These are phyloP conservation scores for Akebia trifoliata DNA, from an alignment of 164 flowering plant species.

Conservation along the genomic window DNA sequence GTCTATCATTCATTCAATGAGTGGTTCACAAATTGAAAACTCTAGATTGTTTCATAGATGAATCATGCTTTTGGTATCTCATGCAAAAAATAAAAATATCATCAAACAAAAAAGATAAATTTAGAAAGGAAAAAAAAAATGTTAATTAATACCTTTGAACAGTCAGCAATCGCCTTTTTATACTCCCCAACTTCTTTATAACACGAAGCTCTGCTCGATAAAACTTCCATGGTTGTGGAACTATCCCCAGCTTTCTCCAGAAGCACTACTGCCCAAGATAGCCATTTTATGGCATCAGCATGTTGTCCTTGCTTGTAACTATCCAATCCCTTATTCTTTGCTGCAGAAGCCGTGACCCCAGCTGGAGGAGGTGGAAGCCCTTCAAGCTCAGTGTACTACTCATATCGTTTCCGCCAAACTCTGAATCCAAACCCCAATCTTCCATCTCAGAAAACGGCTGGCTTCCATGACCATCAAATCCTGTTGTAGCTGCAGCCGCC, in stretches of 20 bases:
- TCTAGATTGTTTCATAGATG: not conserved
- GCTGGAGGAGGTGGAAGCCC: slow-evolving; percentile 96
- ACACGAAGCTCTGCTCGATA: slow-evolving; percentile 84
- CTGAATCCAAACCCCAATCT: slow-evolving; percentile 75
- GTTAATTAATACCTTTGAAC: slow-evolving; percentile 81
- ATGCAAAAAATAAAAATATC: not conserved
- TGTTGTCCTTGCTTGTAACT: slow-evolving; percentile 86
- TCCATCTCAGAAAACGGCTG: slow-evolving; percentile 45
- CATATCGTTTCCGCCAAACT: slow-evolving; percentile 44
- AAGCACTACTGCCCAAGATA: slow-evolving; percentile 85
- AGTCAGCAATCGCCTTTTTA: slow-evolving; percentile 94
- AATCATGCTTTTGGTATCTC: too few relatives aligned
- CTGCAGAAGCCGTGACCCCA: slow-evolving; percentile 63
- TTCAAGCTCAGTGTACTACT: slow-evolving; percentile 81
- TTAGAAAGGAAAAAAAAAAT: slow-evolving; percentile 1
- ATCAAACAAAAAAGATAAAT: not conserved
- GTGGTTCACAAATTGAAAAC: not conserved
- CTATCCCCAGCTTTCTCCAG: slow-evolving; percentile 67
- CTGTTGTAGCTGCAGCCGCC: slow-evolving; percentile 27
- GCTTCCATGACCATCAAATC: slow-evolving; percentile 26
- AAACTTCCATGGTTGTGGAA: slow-evolving; percentile 48
- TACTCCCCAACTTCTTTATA: slow-evolving; percentile 99
- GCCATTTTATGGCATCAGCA: slow-evolving; percentile 98
- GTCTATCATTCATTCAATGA: not conserved
- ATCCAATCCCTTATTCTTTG: slow-evolving; percentile 88